Evolutionary conservation across 2,329 filamentous ascomycete species (phyloP).

Genomic region (Penicillium freii): DNA sequence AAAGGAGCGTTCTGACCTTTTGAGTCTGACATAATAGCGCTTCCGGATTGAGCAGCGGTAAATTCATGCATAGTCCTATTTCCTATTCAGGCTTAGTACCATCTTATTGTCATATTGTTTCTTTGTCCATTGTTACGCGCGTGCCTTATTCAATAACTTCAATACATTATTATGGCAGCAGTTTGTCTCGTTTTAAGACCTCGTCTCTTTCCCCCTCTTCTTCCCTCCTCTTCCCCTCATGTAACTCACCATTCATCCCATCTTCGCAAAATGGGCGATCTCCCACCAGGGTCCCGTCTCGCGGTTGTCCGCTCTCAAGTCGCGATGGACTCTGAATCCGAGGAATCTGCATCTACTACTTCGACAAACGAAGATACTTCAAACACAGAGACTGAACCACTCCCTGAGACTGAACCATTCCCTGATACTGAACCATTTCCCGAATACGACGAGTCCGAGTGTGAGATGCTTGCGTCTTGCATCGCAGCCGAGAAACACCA

Average conservation of each 20-base stretch:
- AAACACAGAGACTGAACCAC: constrained; percentile 18
- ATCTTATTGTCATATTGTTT: neutral
- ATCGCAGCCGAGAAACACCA: constrained; percentile 8
- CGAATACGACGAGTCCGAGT: constrained; percentile 22
- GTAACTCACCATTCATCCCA: neutral
- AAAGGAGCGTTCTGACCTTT: constrained; percentile 18
- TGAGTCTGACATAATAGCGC: constrained; percentile 17
- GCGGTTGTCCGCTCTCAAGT: constrained; percentile 15
- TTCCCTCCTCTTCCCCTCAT: neutral
- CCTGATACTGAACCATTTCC: constrained; percentile 31
- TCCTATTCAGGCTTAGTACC: neutral
- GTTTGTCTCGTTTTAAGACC: neutral
- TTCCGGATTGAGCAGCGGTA: constrained; percentile 34
- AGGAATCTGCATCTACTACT: neutral
- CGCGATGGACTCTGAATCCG: constrained; percentile 9
- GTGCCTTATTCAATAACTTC: neutral
- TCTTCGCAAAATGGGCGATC: constrained; percentile 1
- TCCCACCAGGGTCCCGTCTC: neutral
- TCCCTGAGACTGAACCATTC: constrained; percentile 30
- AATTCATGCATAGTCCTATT: constrained; percentile 15
- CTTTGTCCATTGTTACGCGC: neutral
- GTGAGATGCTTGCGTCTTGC: constrained; percentile 9
- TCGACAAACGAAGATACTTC: neutral
- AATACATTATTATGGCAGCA: neutral
- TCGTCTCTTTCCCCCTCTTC: neutral